Evolutionary conservation across 1,139 yeast species (phyloP), one percentile per base, ranked within the genome.

Genomic region (Kazachstania sp.): DNA sequence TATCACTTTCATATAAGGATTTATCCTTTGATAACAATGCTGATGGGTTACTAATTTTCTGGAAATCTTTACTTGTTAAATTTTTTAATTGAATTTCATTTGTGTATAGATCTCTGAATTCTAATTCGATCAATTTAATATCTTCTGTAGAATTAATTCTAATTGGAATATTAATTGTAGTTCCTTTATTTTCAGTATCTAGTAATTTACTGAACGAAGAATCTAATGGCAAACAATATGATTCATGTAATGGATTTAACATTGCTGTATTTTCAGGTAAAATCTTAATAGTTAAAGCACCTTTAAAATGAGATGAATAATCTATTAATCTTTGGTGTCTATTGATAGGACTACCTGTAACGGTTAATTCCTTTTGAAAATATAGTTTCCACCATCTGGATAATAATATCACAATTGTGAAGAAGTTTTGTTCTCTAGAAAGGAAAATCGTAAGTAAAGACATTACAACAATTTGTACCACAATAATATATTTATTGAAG

Each of bases 221-320:
- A 9, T 67, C 66, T 42, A 67, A 53, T 43, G 79, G 79, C 42
- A 87, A 63, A 65, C 97, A 90, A 50, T 73, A 74, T 13, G 78
- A 74, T 37, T 75, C 77, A 41, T 74, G 77, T 54, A 81, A 78
- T 1, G 97, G 97, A 54, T 90, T 87, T 60, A 94, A 71, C 56
- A 74, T 72, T 2, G 95, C 96, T 0, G 95, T 83, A 39, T 95
- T 85, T 62, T 92, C 97, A 0, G 98, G 98, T 39, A 94, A 70
- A 55, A 86, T 86, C 57, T 90, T 85, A 54, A 92, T 83, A 2
- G 92, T 85, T 59, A 86, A 85, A 48, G 79, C 79, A 44, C 97
- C 98, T 56, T 79, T 82, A 60, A 92, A 84, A 62, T 88, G 95
- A 2, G 82, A 70, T 32, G 86, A 76, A 48, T 82, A 73, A 56